A percentile compares a stretch with the other conserved stretches of the same genome.
Evolutionary conservation across 192 early-diverging fungal genomes (phyloP).

Genomic region (Pecoramyces ruminantium): DNA sequence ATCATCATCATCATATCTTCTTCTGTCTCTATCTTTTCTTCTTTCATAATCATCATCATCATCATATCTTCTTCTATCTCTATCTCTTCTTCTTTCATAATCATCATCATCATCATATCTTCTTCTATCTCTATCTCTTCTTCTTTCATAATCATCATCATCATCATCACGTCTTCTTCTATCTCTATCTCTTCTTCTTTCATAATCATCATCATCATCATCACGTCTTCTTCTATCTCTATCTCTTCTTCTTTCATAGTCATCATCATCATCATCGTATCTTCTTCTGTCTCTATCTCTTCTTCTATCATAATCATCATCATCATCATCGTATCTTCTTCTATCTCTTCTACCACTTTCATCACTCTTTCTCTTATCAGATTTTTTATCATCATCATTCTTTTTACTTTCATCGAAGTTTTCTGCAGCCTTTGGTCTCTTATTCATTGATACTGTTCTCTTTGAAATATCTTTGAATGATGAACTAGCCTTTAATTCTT

Average conservation of each 20-base stretch:
- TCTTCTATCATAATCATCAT: neutral
- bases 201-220: neutral
- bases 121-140: no score
- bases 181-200: no score
- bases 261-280: neutral
- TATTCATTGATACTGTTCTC: neutral
- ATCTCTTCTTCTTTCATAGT: neutral
- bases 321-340: neutral
- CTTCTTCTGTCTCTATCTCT: neutral
- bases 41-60: neutral
- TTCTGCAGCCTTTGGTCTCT: neutral
- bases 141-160: no score
- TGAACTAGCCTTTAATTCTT: neutral
- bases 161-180: no score
- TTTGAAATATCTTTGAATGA: neutral
- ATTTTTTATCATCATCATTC: no score
- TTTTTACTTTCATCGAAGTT: neutral
- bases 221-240: neutral
- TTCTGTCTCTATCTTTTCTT: neutral
- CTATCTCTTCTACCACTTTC: neutral
- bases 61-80: neutral
- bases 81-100: neutral
- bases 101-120: neutral
- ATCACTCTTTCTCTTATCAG: neutral
- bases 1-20: neutral